Base-by-base conservation (phyloP, 2,329 filamentous ascomycete species). In the Apiospora marii region DNA sequence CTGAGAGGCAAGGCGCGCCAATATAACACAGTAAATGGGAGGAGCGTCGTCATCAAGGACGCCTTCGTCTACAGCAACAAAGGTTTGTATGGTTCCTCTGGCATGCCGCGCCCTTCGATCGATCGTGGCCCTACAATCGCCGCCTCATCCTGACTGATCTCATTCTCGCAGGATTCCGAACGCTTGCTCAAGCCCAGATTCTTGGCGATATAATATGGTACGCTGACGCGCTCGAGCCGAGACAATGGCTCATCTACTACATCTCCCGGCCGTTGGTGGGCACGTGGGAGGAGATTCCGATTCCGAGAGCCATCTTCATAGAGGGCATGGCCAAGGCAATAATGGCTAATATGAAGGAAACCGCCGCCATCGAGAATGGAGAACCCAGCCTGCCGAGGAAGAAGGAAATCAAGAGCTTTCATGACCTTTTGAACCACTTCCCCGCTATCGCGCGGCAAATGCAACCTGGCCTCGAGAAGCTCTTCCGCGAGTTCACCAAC, bases 381-480 rank as follows among this genome's bases (percentile, higher is more conserved):
- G 85, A 89, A 34, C 81, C 83, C 46, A 83, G 87, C 43, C 81
- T 87, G 53, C 90, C 91, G 7, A 88, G 89, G 74, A 98, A 98
- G 84, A 98, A 97, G 83, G 94, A 97, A 73, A 93, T 99, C 80
- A 94, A 92, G 83, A 94, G 90, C 46, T 99, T 99, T 80, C 92
- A 93, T 74, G 96, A 98, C 75, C 87, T 99, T 19, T 87, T 99
- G 58, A 93, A 94, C 76, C 91, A 95, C 77, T 99, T 98, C 76
- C 96, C 96, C 1, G 93, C 97, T 90, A 98, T 99, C 77, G 95
- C 95, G 34, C 90, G 94, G 73, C 96, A 99, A 82, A 98, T 99
- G 95, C 95, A 98, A 77, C 90, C 92, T 1, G 96, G 96, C 0
- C 84, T 99, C 46, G 96, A 99, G 79, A 92, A 92, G 78, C 85